Percentiles rank a stretch among this genome's conserved stretches.
Conservation (phyloP, 2,329 filamentous ascomycete genomes). For the Paracoccidioides lutzii region DNA sequence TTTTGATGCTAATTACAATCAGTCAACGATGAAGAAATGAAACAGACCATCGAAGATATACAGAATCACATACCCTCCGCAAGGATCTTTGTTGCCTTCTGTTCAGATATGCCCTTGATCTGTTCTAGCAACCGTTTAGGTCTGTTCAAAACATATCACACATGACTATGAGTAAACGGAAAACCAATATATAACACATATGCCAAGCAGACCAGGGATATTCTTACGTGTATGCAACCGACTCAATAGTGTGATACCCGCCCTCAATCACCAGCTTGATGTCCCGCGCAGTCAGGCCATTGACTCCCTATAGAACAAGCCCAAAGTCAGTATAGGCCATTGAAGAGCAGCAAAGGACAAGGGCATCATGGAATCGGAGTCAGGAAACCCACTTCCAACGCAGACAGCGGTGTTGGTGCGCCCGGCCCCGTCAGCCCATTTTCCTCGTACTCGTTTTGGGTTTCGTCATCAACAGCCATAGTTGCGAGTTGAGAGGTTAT, state of each 20-base stretch:
- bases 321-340: neutral
- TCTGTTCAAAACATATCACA: slow-evolving; percentile 24
- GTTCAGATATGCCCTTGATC: slow-evolving; percentile 95
- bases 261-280: slow-evolving; percentile 87
- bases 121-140: slow-evolving; percentile 69
- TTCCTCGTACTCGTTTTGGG: slow-evolving; percentile 64
- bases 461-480: slow-evolving; percentile 44
- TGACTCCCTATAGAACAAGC: slow-evolving; percentile 51
- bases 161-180: neutral
- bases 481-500: no score
- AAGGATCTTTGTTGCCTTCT: slow-evolving; percentile 85
- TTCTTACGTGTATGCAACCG: slow-evolving; percentile 77
- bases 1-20: slow-evolving; percentile 57
- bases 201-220: neutral
- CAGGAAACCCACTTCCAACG: slow-evolving; percentile 56
- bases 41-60: neutral
- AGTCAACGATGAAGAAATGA: neutral
- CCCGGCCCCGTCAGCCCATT: slow-evolving; percentile 65
- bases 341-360: neutral
- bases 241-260: slow-evolving; percentile 89
- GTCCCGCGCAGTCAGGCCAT: slow-evolving; percentile 84
- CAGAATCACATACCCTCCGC: slow-evolving; percentile 54
- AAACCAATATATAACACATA: neutral
- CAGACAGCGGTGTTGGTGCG: slow-evolving; percentile 77
- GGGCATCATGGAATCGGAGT: neutral